Conservation (phyloP, 805 yeast genomes). For the Ogataea pignaliae region DNA sequence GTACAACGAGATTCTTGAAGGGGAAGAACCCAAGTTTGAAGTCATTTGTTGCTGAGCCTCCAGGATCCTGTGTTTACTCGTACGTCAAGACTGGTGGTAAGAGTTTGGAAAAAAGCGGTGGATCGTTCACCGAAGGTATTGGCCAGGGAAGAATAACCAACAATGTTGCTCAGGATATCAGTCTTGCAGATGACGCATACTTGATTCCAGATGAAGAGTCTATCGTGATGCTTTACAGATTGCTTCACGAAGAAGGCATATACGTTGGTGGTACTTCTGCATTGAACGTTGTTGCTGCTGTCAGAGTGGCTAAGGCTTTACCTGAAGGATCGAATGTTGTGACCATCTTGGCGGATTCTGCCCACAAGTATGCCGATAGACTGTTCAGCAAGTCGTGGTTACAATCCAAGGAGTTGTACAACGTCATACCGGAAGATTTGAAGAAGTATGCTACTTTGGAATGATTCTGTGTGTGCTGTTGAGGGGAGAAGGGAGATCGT, state of each 20-base stretch:
- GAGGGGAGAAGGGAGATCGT: too few relatives aligned
- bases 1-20: slow-evolving; percentile 74
- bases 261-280: slow-evolving; percentile 91
- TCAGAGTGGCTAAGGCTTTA: slow-evolving; percentile 63
- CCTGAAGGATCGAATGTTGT: slow-evolving; percentile 82
- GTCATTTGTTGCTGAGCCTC: slow-evolving; percentile 84
- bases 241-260: slow-evolving; percentile 86
- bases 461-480: too few relatives aligned
- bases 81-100: slow-evolving; percentile 70
- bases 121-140: slow-evolving; percentile 92
- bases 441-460: slow-evolving; percentile 59
- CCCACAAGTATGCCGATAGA: slow-evolving; percentile 82
- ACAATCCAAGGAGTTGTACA: slow-evolving; percentile 58
- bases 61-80: slow-evolving; percentile 82
- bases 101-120: slow-evolving; percentile 66
- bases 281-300: slow-evolving; percentile 86
- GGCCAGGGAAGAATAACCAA: slow-evolving; percentile 93
- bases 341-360: slow-evolving; percentile 86
- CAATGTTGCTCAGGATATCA: slow-evolving; percentile 70
- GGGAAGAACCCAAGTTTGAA: slow-evolving; percentile 58
- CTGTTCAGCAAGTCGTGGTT: slow-evolving; percentile 78
- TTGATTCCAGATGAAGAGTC: slow-evolving; percentile 75
- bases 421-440: slow-evolving; percentile 65
- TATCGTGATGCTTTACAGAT: slow-evolving; percentile 76
- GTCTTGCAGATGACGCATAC: slow-evolving; percentile 73